phyloP scores from a whole-genome alignment of 176 grass and related monocot species.

The Saccharum spontaneum region DNA sequence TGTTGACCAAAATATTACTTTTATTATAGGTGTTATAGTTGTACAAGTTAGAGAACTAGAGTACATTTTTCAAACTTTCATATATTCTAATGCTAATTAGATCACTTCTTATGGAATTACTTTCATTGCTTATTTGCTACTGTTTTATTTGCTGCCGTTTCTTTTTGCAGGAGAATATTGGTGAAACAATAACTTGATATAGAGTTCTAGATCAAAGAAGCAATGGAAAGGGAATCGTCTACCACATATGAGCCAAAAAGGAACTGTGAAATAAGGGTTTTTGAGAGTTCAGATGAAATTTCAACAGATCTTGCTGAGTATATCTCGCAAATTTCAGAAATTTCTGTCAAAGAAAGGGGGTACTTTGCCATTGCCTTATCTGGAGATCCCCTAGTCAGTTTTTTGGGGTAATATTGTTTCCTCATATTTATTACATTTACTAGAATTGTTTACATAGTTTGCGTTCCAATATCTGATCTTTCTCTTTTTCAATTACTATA shows the following conservation, averaged over 20 bases:
- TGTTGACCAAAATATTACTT: background rate
- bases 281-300: conserved; percentile 82
- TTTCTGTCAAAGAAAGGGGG: conserved; percentile 94
- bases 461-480: conserved; percentile 3
- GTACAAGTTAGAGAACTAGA: background rate
- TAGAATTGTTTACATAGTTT: background rate
- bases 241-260: conserved; percentile 53
- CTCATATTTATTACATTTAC: background rate
- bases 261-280: conserved; percentile 76
- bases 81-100: conserved; percentile 26
- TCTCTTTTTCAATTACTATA: conserved; percentile 21
- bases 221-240: conserved; percentile 56
- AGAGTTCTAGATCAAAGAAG: conserved; percentile 19
- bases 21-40: conserved; percentile 11
- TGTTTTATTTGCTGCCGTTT: conserved; percentile 30
- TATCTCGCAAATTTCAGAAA: conserved; percentile 87
- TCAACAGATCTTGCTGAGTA: conserved; percentile 85
- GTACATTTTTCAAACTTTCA: background rate
- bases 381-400: conserved; percentile 68
- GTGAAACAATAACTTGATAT: conserved; percentile 30
- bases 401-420: conserved; percentile 67
- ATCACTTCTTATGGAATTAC: conserved; percentile 15
- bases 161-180: conserved; percentile 44
- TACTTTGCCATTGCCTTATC: conserved; percentile 87
- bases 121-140: conserved; percentile 25